Percentiles rank a stretch among this genome's conserved stretches.
Conservation (phyloP, 495 filamentous ascomycete genomes). For the Xylaria flabelliformis region DNA sequence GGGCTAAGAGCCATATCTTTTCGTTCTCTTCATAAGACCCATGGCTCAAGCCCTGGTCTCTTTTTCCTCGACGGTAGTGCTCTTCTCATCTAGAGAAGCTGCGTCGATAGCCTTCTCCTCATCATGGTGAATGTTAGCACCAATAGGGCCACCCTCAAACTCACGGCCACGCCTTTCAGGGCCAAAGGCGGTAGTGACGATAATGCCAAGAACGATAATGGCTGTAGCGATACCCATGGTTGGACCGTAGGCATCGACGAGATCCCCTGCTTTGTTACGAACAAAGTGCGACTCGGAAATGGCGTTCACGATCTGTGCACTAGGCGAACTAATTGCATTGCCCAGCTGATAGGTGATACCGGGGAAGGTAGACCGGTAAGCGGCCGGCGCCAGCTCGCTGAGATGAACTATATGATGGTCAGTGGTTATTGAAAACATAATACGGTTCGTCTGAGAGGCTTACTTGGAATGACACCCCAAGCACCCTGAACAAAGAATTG, state of each 20-base stretch:
- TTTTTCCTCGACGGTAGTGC: slow-evolving; percentile 5
- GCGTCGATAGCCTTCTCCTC: slow-evolving; percentile 32
- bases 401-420: slow-evolving; percentile 61
- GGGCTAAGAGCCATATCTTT: neutral
- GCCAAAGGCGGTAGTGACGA: slow-evolving; percentile 63
- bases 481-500: slow-evolving; percentile 82
- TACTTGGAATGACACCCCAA: slow-evolving; percentile 73
- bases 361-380: slow-evolving; percentile 73
- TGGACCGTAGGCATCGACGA: slow-evolving; percentile 70
- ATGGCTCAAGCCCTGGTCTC: slow-evolving; percentile 2
- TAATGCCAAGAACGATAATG: slow-evolving; percentile 70
- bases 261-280: slow-evolving; percentile 52
- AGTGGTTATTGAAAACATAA: neutral
- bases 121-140: slow-evolving; percentile 50
- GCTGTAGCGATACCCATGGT: slow-evolving; percentile 73
- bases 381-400: slow-evolving; percentile 76
- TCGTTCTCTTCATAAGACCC: neutral
- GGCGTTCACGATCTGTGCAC: slow-evolving; percentile 73
- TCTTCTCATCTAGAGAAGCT: slow-evolving; percentile 29
- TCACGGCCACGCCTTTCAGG: slow-evolving; percentile 71
- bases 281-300: slow-evolving; percentile 64
- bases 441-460: neutral
- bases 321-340: slow-evolving; percentile 77
- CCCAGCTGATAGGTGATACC: slow-evolving; percentile 76
- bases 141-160: slow-evolving; percentile 69